Evolutionary conservation across 2,329 filamentous ascomycete genomes (phyloP).

Genomic region (Paramyrothecium sp.): DNA sequence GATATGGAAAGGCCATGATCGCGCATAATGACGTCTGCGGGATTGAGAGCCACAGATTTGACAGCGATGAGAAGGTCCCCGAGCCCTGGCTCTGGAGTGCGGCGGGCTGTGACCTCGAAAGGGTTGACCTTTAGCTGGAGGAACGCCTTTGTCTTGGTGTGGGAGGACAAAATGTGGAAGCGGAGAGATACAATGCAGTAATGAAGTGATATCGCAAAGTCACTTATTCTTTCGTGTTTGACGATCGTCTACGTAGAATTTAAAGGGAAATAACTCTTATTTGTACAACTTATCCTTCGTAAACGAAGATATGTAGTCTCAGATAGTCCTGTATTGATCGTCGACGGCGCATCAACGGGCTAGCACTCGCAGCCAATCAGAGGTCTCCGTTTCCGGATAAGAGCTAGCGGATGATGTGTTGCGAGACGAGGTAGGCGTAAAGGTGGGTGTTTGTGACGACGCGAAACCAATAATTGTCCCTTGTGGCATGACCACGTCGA

Average conservation of each 20-base stretch:
- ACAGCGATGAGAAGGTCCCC: slow-evolving; percentile 45
- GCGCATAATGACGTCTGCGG: slow-evolving; percentile 42
- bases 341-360: not conserved
- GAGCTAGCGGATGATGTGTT: slow-evolving; percentile 18
- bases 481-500: too few relatives aligned
- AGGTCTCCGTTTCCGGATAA: slow-evolving; percentile 15
- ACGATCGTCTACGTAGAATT: too few relatives aligned
- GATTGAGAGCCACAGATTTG: slow-evolving; percentile 48
- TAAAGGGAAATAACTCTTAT: not conserved
- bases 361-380: slow-evolving; percentile 22
- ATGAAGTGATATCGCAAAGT: not conserved
- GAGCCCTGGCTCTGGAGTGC: slow-evolving; percentile 43
- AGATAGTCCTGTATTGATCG: not conserved
- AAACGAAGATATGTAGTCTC: not conserved
- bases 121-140: slow-evolving; percentile 29
- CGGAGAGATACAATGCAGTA: not conserved
- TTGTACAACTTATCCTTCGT: slow-evolving; percentile 9
- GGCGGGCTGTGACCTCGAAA: slow-evolving; percentile 33
- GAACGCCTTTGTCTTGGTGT: slow-evolving; percentile 21
- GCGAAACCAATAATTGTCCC: too few relatives aligned
- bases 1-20: slow-evolving; percentile 37
- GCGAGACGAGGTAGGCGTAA: slow-evolving; percentile 14
- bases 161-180: not conserved
- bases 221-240: not conserved
- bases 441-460: too few relatives aligned